These are phyloP conservation scores for Cytidiella melzeri DNA, from an alignment of 768 basidiomycete species.

Conservation along the genomic window DNA sequence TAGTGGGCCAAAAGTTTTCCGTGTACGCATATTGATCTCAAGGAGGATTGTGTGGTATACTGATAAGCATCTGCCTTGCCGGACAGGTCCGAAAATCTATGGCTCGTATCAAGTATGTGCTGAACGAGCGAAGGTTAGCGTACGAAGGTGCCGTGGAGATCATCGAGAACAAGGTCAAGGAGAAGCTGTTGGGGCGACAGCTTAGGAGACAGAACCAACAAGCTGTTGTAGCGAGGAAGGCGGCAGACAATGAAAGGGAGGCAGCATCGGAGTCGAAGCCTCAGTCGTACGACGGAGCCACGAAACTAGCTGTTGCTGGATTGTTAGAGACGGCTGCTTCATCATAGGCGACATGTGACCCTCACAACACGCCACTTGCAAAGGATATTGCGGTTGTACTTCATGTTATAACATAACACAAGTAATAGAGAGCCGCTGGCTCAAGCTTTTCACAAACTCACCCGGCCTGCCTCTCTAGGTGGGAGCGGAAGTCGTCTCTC, in stretches of 20 bases:
- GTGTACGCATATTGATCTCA: conserved; percentile 11
- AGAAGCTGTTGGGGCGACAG: conserved; percentile 4
- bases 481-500: neutral
- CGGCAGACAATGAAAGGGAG: conserved; percentile 9
- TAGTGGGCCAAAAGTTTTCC: conserved; percentile 2
- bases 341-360: neutral
- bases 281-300: conserved; percentile 4
- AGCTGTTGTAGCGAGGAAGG: conserved; percentile 1
- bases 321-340: conserved; percentile 14
- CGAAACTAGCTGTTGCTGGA: conserved; percentile 14
- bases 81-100: conserved; percentile 85
- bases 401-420: neutral
- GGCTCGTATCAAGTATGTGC: conserved; percentile 91
- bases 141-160: conserved; percentile 58
- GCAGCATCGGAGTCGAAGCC: conserved; percentile 2
- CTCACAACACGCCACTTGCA: neutral
- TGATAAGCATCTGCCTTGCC: neutral
- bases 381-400: neutral
- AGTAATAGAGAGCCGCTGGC: neutral
- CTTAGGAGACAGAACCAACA: conserved; percentile 1
- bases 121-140: conserved; percentile 85
- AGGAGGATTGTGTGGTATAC: no score
- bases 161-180: conserved; percentile 16
- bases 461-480: neutral
- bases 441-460: no score